Evolutionary conservation across 1,284 basidiomycete species (phyloP).

Genomic region (Ganoderma sp.): DNA sequence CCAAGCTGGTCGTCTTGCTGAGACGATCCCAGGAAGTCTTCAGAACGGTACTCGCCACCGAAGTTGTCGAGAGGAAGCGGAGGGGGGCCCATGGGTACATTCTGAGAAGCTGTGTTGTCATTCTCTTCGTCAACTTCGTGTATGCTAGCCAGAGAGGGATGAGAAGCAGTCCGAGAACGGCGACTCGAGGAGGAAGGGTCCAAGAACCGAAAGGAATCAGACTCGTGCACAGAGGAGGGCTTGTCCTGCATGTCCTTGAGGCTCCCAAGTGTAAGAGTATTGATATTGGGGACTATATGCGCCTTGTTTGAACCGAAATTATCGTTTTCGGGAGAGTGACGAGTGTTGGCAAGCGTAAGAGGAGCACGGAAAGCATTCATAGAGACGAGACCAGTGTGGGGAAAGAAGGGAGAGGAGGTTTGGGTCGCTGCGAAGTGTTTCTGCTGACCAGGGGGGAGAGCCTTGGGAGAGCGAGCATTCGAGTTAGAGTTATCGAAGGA

Average conservation of each 20-base stretch:
- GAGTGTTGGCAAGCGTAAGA: slow-evolving; percentile 25
- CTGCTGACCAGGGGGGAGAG: slow-evolving; percentile 25
- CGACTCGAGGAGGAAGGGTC: slow-evolving; percentile 13
- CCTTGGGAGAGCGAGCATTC: slow-evolving; percentile 24
- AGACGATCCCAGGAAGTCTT: slow-evolving; percentile 1
- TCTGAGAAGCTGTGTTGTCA: slow-evolving; percentile 11
- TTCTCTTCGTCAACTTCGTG: slow-evolving; percentile 34
- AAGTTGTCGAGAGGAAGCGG: slow-evolving; percentile 10
- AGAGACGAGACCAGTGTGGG: slow-evolving; percentile 25
- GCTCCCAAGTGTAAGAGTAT: neutral
- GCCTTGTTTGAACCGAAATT: slow-evolving; percentile 35
- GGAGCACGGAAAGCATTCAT: slow-evolving; percentile 31
- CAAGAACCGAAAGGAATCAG: slow-evolving; percentile 15
- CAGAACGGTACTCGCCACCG: slow-evolving; percentile 8
- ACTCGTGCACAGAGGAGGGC: slow-evolving; percentile 11
- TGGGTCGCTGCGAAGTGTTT: slow-evolving; percentile 26
- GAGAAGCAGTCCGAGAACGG: slow-evolving; percentile 30
- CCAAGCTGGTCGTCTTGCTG: slow-evolving; percentile 14
- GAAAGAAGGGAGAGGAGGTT: slow-evolving; percentile 36
- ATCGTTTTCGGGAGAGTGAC: slow-evolving; percentile 24
- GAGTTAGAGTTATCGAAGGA: slow-evolving; percentile 28
- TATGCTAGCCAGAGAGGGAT: slow-evolving; percentile 36
- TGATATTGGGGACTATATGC: slow-evolving; percentile 38
- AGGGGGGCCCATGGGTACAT: slow-evolving; percentile 11
- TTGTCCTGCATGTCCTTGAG: slow-evolving; percentile 19